Conservation (phyloP, 805 yeast genomes). For the Komagataella pseudopastoris region DNA sequence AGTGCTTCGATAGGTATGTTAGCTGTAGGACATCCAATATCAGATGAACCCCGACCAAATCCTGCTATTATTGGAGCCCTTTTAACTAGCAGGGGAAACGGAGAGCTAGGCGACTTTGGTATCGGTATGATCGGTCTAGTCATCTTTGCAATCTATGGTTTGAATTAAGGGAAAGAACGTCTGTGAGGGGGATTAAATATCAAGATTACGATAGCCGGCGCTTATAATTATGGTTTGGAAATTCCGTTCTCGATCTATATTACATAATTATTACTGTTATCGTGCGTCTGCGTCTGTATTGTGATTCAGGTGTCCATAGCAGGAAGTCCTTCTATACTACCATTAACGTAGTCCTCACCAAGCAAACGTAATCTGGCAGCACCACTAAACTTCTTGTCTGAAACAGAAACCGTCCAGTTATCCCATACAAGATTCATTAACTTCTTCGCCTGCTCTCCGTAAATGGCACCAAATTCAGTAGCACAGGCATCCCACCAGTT, state of each 20-base stretch:
- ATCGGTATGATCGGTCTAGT: constrained; percentile 24
- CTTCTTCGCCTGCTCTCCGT: constrained; percentile 62
- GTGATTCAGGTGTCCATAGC: constrained; percentile 19
- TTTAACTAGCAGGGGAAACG: constrained; percentile 34
- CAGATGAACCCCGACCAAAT: constrained; percentile 91
- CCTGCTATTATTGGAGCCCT: constrained; percentile 54
- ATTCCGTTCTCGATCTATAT: not conserved
- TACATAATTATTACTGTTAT: not conserved
- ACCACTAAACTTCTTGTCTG: constrained; percentile 48
- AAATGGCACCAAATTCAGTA: constrained; percentile 34
- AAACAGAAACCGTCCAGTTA: constrained; percentile 39
- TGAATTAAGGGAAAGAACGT: not conserved
- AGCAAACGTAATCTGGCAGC: constrained; percentile 65
- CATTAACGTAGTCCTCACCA: constrained; percentile 56
- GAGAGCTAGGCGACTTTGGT: constrained; percentile 27
- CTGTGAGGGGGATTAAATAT: not conserved
- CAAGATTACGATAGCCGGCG: not conserved
- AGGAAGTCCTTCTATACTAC: constrained; percentile 30
- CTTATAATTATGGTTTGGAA: not conserved
- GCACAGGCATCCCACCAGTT: constrained; percentile 92
- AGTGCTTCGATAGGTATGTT: constrained; percentile 54
- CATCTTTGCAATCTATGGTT: constrained; percentile 9
- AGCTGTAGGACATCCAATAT: constrained; percentile 92
- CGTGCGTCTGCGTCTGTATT: not conserved
- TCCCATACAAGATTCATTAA: constrained; percentile 31